Base-by-base conservation (phyloP, 257 asterid species). In the Penstemon barbatus region DNA sequence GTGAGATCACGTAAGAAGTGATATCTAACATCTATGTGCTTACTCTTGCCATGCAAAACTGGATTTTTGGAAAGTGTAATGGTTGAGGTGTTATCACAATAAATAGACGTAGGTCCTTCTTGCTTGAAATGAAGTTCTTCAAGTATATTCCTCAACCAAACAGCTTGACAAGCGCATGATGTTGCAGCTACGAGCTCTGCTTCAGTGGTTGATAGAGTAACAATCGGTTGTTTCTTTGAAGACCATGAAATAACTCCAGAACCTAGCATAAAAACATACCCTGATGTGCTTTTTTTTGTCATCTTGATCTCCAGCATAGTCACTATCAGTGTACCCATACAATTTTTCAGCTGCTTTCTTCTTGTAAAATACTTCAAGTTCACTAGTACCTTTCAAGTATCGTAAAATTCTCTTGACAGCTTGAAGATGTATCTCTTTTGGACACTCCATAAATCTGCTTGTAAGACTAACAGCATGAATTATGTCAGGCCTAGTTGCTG, bases 61-160 rank as follows among this genome's bases (percentile, higher is more conserved):
- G 39, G 39, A 66, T 52, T 66, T 5, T 53, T 66, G 2, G 71
- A 66, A 39, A 66, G 62, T 52, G 52, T 66, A 3, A 66, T 53
- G 5, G 63, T 0, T 38, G 63, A 66, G 39, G 40, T 55, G 9
- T 66, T 66, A 15, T 66, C 63, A 53, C 53, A 66, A 8, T 51
- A 13, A 39, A 66, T 53, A 7, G 1, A 13, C 4, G 18, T 38
- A 3, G n/a, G 12, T n/a, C 49, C 38, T 11, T 38, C 36, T 2
- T 61, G 5, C 19, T 39, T 19, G 46, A 8, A 18, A 42, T 38
- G 2, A 6, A 61, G 4, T 3, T 61, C 46, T 15, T 66, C 8
- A 3, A 8, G 10, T 10, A 51, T 18, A 11, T 33, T 18, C 10
- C 38, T 5, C 4, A 7, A 1, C 25, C 25, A 19, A 25, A 25